These are phyloP conservation scores for Exophiala oligosperma DNA, from an alignment of 2,329 filamentous ascomycete genomes.

Conservation along the genomic window DNA sequence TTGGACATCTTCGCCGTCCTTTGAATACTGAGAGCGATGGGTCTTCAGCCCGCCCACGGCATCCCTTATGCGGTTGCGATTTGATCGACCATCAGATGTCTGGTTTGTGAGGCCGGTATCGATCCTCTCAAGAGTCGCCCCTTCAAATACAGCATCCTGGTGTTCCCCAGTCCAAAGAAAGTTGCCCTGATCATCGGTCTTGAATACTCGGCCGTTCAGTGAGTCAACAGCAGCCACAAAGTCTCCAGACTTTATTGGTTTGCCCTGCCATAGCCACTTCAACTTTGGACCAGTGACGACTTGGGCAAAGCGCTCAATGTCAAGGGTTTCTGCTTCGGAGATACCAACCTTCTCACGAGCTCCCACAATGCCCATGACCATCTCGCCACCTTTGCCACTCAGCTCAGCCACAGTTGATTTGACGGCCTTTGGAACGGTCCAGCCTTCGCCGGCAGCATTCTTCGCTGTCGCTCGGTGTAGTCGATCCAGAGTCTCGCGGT, in stretches of 20 bases:
- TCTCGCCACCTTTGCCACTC: constrained; percentile 88
- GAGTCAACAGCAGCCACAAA: constrained; percentile 21
- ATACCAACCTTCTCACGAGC: constrained; percentile 85
- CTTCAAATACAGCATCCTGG: constrained; percentile 18
- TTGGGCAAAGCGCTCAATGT: constrained; percentile 79
- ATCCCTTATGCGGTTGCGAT: constrained; percentile 20
- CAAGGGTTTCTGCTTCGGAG: constrained; percentile 86
- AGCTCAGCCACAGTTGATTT: constrained; percentile 94
- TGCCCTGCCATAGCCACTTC: constrained; percentile 95
- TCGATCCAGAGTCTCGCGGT: constrained; percentile 77
- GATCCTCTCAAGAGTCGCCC: constrained; percentile 18
- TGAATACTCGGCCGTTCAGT: constrained; percentile 43
- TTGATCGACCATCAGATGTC: constrained; percentile 16
- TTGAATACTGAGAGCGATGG: constrained; percentile 12
- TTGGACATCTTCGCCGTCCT: constrained; percentile 12
- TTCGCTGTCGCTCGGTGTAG: constrained; percentile 85
- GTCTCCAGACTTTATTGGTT: constrained; percentile 65
- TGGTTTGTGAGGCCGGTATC: constrained; percentile 21
- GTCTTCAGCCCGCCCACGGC: constrained; percentile 20
- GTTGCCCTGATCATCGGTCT: constrained; percentile 46
- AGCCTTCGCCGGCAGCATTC: constrained; percentile 82
- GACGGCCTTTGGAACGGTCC: constrained; percentile 89
- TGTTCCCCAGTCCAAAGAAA: constrained; percentile 46
- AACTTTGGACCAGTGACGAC: constrained; percentile 77
- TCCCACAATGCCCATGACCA: constrained; percentile 92